Base-by-base conservation (phyloP, 2,329 filamentous ascomycete genomes). In the Colletotrichum sp. region DNA sequence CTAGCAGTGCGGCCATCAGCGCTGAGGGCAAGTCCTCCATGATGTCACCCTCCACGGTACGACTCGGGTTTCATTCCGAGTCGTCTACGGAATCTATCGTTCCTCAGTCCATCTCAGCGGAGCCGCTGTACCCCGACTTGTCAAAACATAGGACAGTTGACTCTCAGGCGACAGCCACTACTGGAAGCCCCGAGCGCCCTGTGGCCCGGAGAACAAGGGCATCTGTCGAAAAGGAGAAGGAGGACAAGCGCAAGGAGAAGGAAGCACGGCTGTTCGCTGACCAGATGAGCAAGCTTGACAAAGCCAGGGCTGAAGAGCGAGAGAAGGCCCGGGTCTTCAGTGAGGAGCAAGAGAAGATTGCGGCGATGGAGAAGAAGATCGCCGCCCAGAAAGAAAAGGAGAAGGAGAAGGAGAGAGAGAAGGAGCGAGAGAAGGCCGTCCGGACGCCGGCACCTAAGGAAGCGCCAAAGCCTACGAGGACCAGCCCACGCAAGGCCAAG, bases 1-100 rank as follows among this genome's bases (percentile, higher is more conserved):
- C 94, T 21, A 98, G 94, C 79, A 96, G 92, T 79, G 92, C 91
- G 4, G 91, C 89, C 18, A 85, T 91, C 48, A 93, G 91, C 79
- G 91, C 91, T 0, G 92, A 93, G 78, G 90, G 90, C 9, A 93
- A 93, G 79, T 87, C 88, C 0, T 89, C 88, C 5, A 81, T 92
- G 8, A 81, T 92, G 24, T 92, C 91, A 6, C 89, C 92, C 5
- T 89, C 90, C 5, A 84, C 85, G 7, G 82, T 84, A 16, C 87
- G 87, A 16, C 81, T 91, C 3, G 89, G 84, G 15, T 78, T 87
- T 9, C 85, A 89, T 61, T 72, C 83, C 3, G 84, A 82, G 3
- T 82, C 85, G 6, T 92, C 91, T 1, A 87, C 88, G 1, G 89
- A 92, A 26, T 87, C 87, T 1, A 81, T 91, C 16, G 80, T 83